Evolutionary conservation across 176 grass and related monocot species (phyloP).

Genomic region (Poa annua): DNA sequence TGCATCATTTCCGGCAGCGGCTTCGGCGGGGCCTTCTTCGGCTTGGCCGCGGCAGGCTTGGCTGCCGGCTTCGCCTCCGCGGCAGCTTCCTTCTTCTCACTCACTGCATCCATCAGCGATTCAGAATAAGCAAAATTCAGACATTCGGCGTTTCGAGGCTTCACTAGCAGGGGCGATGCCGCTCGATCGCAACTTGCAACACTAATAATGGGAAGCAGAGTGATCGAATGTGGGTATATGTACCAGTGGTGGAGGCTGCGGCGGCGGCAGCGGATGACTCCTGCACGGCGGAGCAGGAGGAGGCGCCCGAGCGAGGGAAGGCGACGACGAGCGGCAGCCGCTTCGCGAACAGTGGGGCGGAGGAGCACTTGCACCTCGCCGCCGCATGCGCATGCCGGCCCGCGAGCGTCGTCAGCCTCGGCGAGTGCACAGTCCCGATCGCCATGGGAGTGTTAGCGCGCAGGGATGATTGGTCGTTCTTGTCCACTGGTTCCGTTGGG

Average conservation of each 20-base stretch:
- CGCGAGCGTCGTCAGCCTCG: constrained; percentile 29
- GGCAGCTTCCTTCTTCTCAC: constrained; percentile 46
- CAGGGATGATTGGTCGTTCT: background rate
- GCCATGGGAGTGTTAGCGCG: constrained; percentile 41
- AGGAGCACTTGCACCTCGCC: constrained; percentile 31
- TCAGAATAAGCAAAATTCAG: background rate
- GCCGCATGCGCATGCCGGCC: constrained; percentile 33
- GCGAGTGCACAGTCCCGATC: constrained; percentile 38
- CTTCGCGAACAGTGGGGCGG: constrained; percentile 38
- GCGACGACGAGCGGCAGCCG: constrained; percentile 34
- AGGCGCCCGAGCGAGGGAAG: constrained; percentile 39
- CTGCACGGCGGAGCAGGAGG: constrained; percentile 56
- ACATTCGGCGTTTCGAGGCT: background rate
- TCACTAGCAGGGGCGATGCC: background rate
- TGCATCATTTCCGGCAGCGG: constrained; percentile 87
- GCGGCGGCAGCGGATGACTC: constrained; percentile 41
- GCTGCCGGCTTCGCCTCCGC: constrained; percentile 50
- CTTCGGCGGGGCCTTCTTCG: constrained; percentile 72
- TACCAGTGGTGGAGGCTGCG: constrained; percentile 52
- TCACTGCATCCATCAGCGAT: constrained; percentile 22
- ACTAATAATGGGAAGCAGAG: background rate
- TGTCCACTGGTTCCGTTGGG: constrained; percentile 58
- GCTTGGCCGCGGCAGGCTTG: constrained; percentile 54
- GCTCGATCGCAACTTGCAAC: background rate
- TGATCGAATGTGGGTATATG: background rate